Evolutionary conservation across 352 stramenopile species (phyloP).

Genomic region (Phytophthora multivora): DNA sequence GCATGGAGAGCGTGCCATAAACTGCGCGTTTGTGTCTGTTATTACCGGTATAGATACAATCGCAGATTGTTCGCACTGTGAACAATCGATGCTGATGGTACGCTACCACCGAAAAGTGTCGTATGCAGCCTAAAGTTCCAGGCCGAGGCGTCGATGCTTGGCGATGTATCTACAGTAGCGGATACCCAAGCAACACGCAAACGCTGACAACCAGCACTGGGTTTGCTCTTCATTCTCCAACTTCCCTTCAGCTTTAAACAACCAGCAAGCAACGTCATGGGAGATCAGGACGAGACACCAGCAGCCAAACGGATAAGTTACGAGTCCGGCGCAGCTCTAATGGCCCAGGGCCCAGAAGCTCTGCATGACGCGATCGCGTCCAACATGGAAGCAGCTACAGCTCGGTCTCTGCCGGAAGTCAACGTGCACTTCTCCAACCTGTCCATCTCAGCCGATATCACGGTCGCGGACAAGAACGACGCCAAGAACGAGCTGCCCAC

Average conservation of each 20-base stretch:
- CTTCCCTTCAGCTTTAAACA: conserved; percentile 7
- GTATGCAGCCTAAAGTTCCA: conserved; percentile 6
- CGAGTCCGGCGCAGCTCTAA: conserved; percentile 17
- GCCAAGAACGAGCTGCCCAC: conserved; percentile 39
- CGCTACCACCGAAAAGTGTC: neutral
- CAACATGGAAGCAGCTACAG: conserved; percentile 27
- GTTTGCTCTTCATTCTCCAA: conserved; percentile 12
- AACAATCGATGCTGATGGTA: conserved; percentile 28
- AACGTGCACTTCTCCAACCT: conserved; percentile 34
- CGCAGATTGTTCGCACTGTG: neutral
- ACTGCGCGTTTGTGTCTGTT: neutral
- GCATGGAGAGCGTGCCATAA: conserved; percentile 1
- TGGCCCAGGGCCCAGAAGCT: conserved; percentile 27
- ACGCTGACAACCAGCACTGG: no score
- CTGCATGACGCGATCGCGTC: conserved; percentile 32
- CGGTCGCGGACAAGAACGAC: conserved; percentile 23
- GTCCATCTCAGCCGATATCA: conserved; percentile 21
- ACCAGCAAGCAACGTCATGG: conserved; percentile 3
- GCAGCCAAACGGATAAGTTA: conserved; percentile 16
- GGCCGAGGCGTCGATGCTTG: neutral
- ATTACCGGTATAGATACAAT: neutral
- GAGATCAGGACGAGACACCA: neutral
- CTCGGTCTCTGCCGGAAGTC: conserved; percentile 31
- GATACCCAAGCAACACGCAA: no score
- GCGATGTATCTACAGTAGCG: no score